phyloP scores from a whole-genome alignment of 2,329 filamentous ascomycete species.

The Exutisphaerella laricina region DNA sequence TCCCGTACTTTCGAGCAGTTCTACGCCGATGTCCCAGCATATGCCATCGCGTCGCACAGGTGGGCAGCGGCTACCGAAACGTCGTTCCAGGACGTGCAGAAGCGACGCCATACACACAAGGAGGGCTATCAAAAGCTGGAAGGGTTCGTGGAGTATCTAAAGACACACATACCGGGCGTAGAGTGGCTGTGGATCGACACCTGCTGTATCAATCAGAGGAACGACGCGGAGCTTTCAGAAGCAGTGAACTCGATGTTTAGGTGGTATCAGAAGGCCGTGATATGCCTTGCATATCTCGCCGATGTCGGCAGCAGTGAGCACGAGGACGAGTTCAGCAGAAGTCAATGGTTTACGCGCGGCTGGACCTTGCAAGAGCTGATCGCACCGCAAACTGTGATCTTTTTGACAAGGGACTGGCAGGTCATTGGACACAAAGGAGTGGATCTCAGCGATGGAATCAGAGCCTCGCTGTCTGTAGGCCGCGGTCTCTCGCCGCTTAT shows the following conservation, averaged over 20 bases:
- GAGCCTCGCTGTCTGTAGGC: too few species aligned
- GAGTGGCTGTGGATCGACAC: conserved; percentile 25
- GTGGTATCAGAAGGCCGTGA: background rate
- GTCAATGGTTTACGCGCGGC: too few species aligned
- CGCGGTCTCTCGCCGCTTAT: too few species aligned
- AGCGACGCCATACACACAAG: conserved; percentile 8
- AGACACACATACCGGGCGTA: conserved; percentile 10
- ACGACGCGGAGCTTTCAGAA: background rate
- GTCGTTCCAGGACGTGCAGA: conserved; percentile 14
- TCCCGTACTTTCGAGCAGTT: conserved; percentile 16
- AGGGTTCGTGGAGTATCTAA: conserved; percentile 18
- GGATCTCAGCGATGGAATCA: too few species aligned
- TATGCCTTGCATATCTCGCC: too few species aligned
- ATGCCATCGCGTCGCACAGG: conserved; percentile 20
- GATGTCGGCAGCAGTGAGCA: too few species aligned
- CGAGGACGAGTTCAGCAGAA: too few species aligned
- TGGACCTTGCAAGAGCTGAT: too few species aligned
- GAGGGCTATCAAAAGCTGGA: conserved; percentile 18
- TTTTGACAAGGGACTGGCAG: too few species aligned
- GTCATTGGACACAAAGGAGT: too few species aligned
- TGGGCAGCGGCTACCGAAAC: conserved; percentile 12
- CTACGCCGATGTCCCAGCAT: conserved; percentile 13
- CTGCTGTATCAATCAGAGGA: conserved; percentile 22
- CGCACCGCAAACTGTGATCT: too few species aligned
- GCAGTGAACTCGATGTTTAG: background rate